Base-by-base conservation (phyloP, 179 eudicot genomes). In the Patellifolia procumbens region DNA sequence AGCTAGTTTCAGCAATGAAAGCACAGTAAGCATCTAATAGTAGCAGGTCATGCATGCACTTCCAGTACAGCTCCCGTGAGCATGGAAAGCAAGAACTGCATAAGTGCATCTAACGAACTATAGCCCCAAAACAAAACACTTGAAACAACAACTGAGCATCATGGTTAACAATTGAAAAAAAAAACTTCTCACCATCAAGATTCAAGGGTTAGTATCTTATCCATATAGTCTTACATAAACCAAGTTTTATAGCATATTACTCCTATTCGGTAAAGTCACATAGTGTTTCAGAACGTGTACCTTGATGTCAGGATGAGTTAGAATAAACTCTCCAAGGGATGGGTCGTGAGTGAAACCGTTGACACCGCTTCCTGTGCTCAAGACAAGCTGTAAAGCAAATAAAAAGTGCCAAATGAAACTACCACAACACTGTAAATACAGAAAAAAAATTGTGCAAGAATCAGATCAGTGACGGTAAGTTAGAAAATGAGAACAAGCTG, bases 331-430 rank as follows among this genome's bases (percentile, higher is more conserved):
- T 48, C 98, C 99, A 73, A 95, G 93, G 68, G 99, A 93, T 51
- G 99, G 99, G 74, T 95, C 99, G 31, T 91, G 96, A 56, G 99
- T 93, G 84, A 95, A 95, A 46, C 99, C 98, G 83, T 93, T 90
- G 67, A 91, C 96, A 24, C 98, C 98, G 61, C 64, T 46, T 81
- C 99, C 99, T 60, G 96, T 88, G 85, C 98, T 91, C 77, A 95
- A 76, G 51, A 95, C 99, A 79, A 95, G 78, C 99, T 95, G 89
- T 75, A 84, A 80, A 52, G 74, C 52, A 56, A 83, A 39, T 34
- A 28, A 52, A 31, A 69, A 46, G n/a, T n/a, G n/a, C n/a, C n/a
- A n/a, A n/a, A n/a, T n/a, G n/a, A n/a, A n/a, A n/a, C 22, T 1
- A 35, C 16, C n/a, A 45, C 48, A 48, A 15, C 26, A 53, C 16